These are phyloP conservation scores for Leptographium flavum DNA, from an alignment of 2,329 filamentous ascomycete genomes.

Conservation along the genomic window DNA sequence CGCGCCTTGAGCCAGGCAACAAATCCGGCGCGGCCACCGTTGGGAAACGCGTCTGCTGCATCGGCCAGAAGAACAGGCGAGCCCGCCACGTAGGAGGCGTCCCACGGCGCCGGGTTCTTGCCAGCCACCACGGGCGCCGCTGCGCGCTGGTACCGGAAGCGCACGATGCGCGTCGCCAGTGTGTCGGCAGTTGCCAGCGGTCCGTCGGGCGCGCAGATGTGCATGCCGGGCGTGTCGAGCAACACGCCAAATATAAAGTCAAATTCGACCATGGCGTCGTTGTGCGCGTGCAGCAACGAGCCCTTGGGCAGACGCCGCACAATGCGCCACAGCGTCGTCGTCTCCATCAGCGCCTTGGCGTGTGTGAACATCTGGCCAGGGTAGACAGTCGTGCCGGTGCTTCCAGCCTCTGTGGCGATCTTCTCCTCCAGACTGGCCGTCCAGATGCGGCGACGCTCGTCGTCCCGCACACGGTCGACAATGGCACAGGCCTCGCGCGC, in stretches of 20 bases:
- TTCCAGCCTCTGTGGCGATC: slow-evolving; percentile 32
- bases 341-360: slow-evolving; percentile 75
- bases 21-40: slow-evolving; percentile 58
- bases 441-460: slow-evolving; percentile 68
- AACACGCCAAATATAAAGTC: slow-evolving; percentile 64
- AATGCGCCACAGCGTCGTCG: slow-evolving; percentile 73
- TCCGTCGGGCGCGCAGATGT: slow-evolving; percentile 44
- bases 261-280: slow-evolving; percentile 83
- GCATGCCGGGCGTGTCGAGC: slow-evolving; percentile 58
- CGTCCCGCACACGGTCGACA: slow-evolving; percentile 61
- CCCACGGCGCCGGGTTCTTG: slow-evolving; percentile 37
- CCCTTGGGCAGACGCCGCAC: slow-evolving; percentile 82
- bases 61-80: slow-evolving; percentile 42
- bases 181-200: slow-evolving; percentile 40
- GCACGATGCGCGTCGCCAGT: slow-evolving; percentile 30
- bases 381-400: slow-evolving; percentile 32
- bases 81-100: slow-evolving; percentile 41
- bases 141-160: slow-evolving; percentile 44
- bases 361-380: slow-evolving; percentile 90
- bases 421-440: slow-evolving; percentile 57
- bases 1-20: slow-evolving; percentile 62
- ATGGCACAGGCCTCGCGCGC: slow-evolving; percentile 66
- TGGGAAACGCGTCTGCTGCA: slow-evolving; percentile 62
- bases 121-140: slow-evolving; percentile 23
- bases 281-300: slow-evolving; percentile 68